These are phyloP conservation scores for Stellera chamaejasme DNA, from an alignment of 345 rosid genomes.

Conservation along the genomic window DNA sequence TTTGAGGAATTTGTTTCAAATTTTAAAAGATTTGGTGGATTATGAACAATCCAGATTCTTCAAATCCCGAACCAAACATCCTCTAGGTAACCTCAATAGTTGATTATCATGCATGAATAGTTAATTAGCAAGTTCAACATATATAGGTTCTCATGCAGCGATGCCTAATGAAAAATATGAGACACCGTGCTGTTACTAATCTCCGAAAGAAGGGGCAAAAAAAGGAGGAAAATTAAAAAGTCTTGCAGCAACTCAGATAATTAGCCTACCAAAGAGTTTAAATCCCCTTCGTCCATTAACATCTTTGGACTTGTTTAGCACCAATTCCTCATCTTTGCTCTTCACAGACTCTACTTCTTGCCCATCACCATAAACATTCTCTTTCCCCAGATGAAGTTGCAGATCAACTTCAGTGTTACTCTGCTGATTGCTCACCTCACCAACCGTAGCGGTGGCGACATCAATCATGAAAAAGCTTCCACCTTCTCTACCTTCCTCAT, in stretches of 20 bases:
- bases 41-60: too few species aligned
- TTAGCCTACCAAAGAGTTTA: conserved; percentile 40
- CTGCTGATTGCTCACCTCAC: background rate
- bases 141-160: background rate
- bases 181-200: background rate
- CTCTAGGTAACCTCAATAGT: too few species aligned
- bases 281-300: conserved; percentile 13
- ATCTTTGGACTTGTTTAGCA: background rate
- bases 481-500: conserved; percentile 3
- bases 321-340: background rate
- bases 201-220: background rate
- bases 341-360: background rate
- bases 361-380: background rate
- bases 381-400: background rate
- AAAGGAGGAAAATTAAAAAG: background rate
- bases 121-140: too few species aligned
- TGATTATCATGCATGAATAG: too few species aligned
- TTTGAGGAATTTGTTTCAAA: too few species aligned
- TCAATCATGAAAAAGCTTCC: conserved; percentile 36
- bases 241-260: conserved; percentile 12
- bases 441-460: conserved; percentile 4
- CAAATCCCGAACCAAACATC: too few species aligned
- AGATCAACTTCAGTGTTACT: background rate
- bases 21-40: too few species aligned
- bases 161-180: background rate